These are phyloP conservation scores for Jamesozyma hellenica DNA, from an alignment of 805 yeast genomes.

Conservation along the genomic window DNA sequence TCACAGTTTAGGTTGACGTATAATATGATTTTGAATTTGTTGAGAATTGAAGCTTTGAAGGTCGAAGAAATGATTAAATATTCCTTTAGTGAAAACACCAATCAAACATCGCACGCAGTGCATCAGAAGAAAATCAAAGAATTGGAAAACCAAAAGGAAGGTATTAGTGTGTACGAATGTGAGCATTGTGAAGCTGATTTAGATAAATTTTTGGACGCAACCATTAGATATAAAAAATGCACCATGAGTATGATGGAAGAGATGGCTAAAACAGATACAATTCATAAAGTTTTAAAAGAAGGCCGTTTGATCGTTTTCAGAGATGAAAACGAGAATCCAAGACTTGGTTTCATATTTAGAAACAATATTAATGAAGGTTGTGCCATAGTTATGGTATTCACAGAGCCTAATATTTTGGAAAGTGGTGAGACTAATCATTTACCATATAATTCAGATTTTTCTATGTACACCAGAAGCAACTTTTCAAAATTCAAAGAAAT, in stretches of 20 bases:
- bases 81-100: conserved; percentile 83
- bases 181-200: conserved; percentile 34
- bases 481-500: conserved; percentile 25
- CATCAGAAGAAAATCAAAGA: conserved; percentile 58
- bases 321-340: conserved; percentile 33
- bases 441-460: conserved; percentile 28
- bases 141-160: conserved; percentile 39
- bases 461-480: conserved; percentile 18
- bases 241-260: conserved; percentile 40
- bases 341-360: conserved; percentile 45
- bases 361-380: conserved; percentile 17
- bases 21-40: conserved; percentile 83
- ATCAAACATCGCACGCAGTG: conserved; percentile 79
- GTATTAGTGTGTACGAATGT: conserved; percentile 28
- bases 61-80: conserved; percentile 99
- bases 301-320: conserved; percentile 55
- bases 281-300: conserved; percentile 38
- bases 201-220: conserved; percentile 35
- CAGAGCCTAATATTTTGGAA: conserved; percentile 21
- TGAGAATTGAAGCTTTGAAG: conserved; percentile 85
- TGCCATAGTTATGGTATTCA: conserved; percentile 27
- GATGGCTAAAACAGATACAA: conserved; percentile 37
- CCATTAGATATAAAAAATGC: conserved; percentile 37
- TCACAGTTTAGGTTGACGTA: conserved; percentile 92
- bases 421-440: conserved; percentile 26